phyloP scores from a whole-genome alignment of 108 stramenopile species.

The Conticribra guillardii region DNA sequence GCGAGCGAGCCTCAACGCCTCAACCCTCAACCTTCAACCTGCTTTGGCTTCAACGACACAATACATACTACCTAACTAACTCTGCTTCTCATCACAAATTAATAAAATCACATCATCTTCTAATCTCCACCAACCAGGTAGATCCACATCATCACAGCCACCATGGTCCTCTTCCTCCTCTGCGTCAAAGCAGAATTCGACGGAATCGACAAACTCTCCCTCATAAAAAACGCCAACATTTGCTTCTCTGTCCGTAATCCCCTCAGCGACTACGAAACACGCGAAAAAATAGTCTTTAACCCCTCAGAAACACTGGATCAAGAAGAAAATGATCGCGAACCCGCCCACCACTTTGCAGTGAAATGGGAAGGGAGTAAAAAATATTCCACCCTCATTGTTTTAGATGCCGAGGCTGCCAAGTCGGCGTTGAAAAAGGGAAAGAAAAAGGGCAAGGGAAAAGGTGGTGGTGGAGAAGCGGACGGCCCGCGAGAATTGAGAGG shows the following conservation, averaged over 20 bases:
- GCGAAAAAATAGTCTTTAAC: conserved; percentile 83
- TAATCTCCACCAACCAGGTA: background rate
- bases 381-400: conserved; percentile 59
- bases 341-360: conserved; percentile 75
- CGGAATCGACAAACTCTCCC: conserved; percentile 54
- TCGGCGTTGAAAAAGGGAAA: conserved; percentile 72
- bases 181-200: conserved; percentile 87
- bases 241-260: conserved; percentile 78
- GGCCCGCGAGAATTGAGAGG: conserved; percentile 51
- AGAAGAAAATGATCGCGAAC: conserved; percentile 70
- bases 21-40: too few species aligned
- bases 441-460: conserved; percentile 52
- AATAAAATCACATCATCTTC: background rate
- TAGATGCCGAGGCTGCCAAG: conserved; percentile 59
- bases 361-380: conserved; percentile 89
- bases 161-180: conserved; percentile 80
- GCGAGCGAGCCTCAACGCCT: too few species aligned
- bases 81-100: background rate
- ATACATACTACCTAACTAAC: too few species aligned
- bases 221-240: conserved; percentile 59
- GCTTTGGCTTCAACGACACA: too few species aligned
- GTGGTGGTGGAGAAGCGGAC: conserved; percentile 46
- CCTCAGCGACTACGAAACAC: conserved; percentile 65
- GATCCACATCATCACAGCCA: background rate
- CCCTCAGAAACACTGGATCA: conserved; percentile 76